Percentiles rank a stretch among this genome's conserved stretches.
These are phyloP conservation scores for Solanum clarkiae DNA, from an alignment of 257 asterid species.

Conservation along the genomic window DNA sequence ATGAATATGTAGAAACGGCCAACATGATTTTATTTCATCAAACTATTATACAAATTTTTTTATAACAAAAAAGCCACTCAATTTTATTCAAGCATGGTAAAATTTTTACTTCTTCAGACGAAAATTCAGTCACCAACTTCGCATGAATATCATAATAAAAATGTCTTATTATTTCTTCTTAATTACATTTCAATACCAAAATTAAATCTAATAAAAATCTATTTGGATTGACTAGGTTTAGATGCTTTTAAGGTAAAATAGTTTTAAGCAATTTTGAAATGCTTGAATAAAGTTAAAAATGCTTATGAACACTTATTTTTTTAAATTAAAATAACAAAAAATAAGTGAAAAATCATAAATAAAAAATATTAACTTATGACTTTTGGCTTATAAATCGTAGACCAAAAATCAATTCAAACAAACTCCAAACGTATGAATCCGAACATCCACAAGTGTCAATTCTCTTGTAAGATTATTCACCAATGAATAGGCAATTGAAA, in stretches of 20 bases:
- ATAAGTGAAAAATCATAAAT: too few relatives aligned
- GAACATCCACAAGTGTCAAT: not conserved
- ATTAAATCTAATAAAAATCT: not conserved
- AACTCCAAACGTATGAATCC: not conserved
- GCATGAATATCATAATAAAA: too few relatives aligned
- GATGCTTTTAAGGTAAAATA: too few relatives aligned
- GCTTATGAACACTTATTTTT: too few relatives aligned
- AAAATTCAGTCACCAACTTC: not conserved
- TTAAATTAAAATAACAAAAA: too few relatives aligned
- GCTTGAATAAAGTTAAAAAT: too few relatives aligned
- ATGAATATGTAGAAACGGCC: too few relatives aligned
- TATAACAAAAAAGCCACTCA: not conserved
- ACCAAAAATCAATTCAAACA: not conserved
- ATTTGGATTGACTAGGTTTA: too few relatives aligned
- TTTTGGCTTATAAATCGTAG: too few relatives aligned
- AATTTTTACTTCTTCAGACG: not conserved
- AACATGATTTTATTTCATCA: not conserved
- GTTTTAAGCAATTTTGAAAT: too few relatives aligned
- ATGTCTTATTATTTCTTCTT: not conserved
- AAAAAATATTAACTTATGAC: too few relatives aligned
- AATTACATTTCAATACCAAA: not conserved
- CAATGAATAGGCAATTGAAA: not conserved
- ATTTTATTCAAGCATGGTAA: not conserved
- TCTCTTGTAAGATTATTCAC: not conserved
- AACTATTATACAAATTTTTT: not conserved